Evolutionary conservation across 768 basidiomycete genomes (phyloP).

Genomic region (Russula earlei): DNA sequence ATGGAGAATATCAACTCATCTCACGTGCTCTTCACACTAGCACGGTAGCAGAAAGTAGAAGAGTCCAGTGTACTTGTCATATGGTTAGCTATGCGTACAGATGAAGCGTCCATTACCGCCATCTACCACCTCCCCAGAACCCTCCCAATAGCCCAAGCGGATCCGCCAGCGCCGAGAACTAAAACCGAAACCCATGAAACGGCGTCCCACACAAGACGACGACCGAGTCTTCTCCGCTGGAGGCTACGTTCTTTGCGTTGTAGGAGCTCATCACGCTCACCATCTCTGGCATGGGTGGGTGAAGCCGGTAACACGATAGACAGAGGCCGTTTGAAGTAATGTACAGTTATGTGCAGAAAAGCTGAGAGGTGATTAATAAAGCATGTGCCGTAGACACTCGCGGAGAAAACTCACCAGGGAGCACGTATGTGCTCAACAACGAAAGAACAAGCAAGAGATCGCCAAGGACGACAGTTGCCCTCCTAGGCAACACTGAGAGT

Average conservation of each 20-base stretch:
- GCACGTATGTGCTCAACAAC: slow-evolving; percentile 48
- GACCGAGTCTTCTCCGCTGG: slow-evolving; percentile 62
- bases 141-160: slow-evolving; percentile 49
- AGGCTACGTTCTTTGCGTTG: slow-evolving; percentile 80
- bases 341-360: slow-evolving; percentile 67
- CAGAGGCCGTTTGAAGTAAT: slow-evolving; percentile 77
- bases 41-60: background rate
- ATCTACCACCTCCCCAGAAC: slow-evolving; percentile 44
- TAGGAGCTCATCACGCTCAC: slow-evolving; percentile 53
- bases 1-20: background rate
- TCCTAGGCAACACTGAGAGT: slow-evolving; percentile 39
- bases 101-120: background rate
- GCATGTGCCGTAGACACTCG: background rate
- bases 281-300: background rate
- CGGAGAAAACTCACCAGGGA: slow-evolving; percentile 40
- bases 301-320: slow-evolving; percentile 64
- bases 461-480: slow-evolving; percentile 33
- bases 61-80: background rate
- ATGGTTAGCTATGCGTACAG: slow-evolving; percentile 9
- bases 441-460: slow-evolving; percentile 42
- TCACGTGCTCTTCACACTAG: background rate
- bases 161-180: slow-evolving; percentile 46
- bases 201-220: slow-evolving; percentile 76
- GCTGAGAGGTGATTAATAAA: slow-evolving; percentile 30
- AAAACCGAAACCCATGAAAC: slow-evolving; percentile 68